Evolutionary conservation across 306 rosid genomes (phyloP).

Genomic region (Cucurbita ficifolia): DNA sequence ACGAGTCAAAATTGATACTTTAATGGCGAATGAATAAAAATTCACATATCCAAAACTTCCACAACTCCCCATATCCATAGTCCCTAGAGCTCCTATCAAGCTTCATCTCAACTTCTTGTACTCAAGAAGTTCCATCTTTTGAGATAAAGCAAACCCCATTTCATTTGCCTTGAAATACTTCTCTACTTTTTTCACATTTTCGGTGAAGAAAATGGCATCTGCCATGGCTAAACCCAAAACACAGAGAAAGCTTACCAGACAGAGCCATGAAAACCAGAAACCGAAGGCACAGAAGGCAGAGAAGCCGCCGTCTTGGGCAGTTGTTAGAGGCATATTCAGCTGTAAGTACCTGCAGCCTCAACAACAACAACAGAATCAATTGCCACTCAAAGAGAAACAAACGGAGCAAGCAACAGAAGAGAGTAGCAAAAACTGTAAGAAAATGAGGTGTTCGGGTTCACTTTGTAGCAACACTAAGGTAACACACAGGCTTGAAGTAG

Average conservation of each 20-base stretch:
- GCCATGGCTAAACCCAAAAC: constrained; percentile 50
- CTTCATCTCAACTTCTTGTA: constrained; percentile 1
- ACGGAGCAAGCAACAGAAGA: constrained; percentile 47
- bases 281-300: constrained; percentile 26
- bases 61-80: constrained; percentile 12
- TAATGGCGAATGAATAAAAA: constrained; percentile 1
- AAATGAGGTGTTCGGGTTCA: constrained; percentile 83
- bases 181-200: neutral
- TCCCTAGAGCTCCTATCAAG: constrained; percentile 6
- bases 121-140: neutral
- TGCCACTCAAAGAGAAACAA: constrained; percentile 30
- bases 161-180: neutral
- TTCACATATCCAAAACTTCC: constrained; percentile 2
- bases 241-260: constrained; percentile 33
- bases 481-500: constrained; percentile 53
- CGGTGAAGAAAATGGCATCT: constrained; percentile 10
- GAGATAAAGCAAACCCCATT: neutral
- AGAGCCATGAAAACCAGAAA: constrained; percentile 29
- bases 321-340: constrained; percentile 53
- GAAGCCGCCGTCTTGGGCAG: constrained; percentile 67
- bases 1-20: neutral
- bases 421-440: constrained; percentile 60
- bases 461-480: constrained; percentile 77
- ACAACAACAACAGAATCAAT: constrained; percentile 21
- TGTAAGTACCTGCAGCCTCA: constrained; percentile 53